These are phyloP conservation scores for Barbarea vulgaris DNA, from an alignment of 345 rosid species.

Conservation along the genomic window DNA sequence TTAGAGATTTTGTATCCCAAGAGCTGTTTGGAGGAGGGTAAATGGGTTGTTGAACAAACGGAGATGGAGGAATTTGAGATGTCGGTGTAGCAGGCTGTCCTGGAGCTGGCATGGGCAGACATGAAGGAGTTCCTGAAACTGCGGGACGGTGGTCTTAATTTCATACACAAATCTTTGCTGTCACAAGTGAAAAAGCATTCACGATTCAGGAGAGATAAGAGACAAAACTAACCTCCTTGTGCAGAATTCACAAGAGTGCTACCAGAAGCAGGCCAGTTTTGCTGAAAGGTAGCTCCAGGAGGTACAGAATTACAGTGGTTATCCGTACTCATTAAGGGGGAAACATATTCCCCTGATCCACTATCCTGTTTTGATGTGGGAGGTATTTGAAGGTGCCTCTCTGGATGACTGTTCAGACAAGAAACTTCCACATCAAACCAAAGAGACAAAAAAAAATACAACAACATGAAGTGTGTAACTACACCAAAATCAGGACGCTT, in stretches of 20 bases:
- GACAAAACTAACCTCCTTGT: slow-evolving; percentile 57
- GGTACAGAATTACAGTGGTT: slow-evolving; percentile 48
- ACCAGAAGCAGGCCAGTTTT: slow-evolving; percentile 57
- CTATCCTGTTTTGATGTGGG: slow-evolving; percentile 55
- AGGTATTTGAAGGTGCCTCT: slow-evolving; percentile 49
- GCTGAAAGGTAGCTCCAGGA: slow-evolving; percentile 55
- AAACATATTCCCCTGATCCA: slow-evolving; percentile 68
- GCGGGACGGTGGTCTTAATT: slow-evolving; percentile 41
- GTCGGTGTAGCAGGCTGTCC: slow-evolving; percentile 65
- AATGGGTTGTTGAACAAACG: slow-evolving; percentile 67
- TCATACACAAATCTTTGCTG: slow-evolving; percentile 27
- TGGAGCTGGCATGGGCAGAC: slow-evolving; percentile 55
- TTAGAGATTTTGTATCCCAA: slow-evolving; percentile 73
- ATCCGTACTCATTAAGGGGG: slow-evolving; percentile 65
- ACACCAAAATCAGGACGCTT: slow-evolving; percentile 20
- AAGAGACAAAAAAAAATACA: background rate
- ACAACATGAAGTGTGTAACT: background rate
- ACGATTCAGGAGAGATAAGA: slow-evolving; percentile 37
- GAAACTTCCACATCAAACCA: slow-evolving; percentile 32
- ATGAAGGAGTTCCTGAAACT: slow-evolving; percentile 60
- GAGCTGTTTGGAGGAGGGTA: slow-evolving; percentile 68
- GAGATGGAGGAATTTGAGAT: slow-evolving; percentile 68
- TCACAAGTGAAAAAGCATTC: slow-evolving; percentile 24
- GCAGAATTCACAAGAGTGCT: slow-evolving; percentile 43
- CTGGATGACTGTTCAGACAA: slow-evolving; percentile 58